Evolutionary conservation across 192 early-diverging fungal species (phyloP).

Genomic region (Entomortierella chlamydospora): DNA sequence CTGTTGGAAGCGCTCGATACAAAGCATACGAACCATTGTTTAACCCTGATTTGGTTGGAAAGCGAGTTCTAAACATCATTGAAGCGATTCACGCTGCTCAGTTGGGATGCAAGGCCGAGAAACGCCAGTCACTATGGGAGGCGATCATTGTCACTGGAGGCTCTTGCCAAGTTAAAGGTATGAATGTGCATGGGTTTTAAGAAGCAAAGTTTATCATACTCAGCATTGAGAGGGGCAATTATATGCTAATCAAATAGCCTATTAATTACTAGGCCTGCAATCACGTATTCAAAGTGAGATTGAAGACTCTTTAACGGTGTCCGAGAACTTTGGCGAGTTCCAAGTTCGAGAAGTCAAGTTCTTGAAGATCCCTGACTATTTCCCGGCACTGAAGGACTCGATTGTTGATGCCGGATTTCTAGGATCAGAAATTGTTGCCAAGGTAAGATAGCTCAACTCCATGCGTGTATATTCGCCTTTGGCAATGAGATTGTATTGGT

Average conservation of each 20-base stretch:
- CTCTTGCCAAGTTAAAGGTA: conserved; percentile 61
- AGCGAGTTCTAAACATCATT: conserved; percentile 57
- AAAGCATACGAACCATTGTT: conserved; percentile 79
- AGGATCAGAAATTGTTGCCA: conserved; percentile 89
- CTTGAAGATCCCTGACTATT: conserved; percentile 87
- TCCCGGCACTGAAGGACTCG: conserved; percentile 78
- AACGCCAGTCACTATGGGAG: conserved; percentile 87
- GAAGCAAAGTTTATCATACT: not conserved
- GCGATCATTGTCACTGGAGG: conserved; percentile 89
- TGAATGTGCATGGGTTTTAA: not conserved
- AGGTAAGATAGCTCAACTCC: conserved; percentile 61
- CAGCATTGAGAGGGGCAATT: not conserved
- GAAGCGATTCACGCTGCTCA: conserved; percentile 77
- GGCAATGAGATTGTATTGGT: too few species aligned
- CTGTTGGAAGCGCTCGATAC: conserved; percentile 71
- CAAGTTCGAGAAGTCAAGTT: conserved; percentile 89
- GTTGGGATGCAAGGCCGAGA: conserved; percentile 76
- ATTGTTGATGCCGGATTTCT: conserved; percentile 79
- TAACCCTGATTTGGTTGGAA: conserved; percentile 65
- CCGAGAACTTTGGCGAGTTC: conserved; percentile 87
- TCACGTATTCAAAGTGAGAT: conserved; percentile 77
- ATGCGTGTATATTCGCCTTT: not conserved
- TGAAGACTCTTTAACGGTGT: conserved; percentile 70
- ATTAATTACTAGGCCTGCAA: conserved; percentile 64
- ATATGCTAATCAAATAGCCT: not conserved